Conservation (phyloP, 371 early-diverging fungal genomes). For the Mortierella polycephala region DNA sequence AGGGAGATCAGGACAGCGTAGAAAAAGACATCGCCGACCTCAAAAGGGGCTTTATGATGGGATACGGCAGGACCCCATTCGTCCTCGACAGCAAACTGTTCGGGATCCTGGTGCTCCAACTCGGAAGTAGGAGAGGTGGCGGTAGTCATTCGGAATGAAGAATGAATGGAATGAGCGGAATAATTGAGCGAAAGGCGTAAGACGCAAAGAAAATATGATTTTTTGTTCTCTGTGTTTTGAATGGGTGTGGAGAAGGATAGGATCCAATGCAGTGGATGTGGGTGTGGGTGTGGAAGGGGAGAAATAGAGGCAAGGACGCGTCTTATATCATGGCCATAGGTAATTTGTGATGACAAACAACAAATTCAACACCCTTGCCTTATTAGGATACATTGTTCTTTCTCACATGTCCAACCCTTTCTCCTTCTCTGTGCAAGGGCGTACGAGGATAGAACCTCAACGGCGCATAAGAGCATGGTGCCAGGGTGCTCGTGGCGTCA, state of each 20-base stretch:
- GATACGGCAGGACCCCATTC: conserved; percentile 44
- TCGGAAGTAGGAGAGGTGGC: conserved; percentile 10
- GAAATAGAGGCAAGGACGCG: too few relatives aligned
- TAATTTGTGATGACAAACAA: too few relatives aligned
- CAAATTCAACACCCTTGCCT: too few relatives aligned
- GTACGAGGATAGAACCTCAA: too few relatives aligned
- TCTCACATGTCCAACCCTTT: too few relatives aligned
- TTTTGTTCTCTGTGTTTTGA: not conserved
- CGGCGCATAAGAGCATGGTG: too few relatives aligned
- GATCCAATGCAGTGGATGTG: too few relatives aligned
- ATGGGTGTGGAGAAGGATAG: not conserved
- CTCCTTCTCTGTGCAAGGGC: too few relatives aligned
- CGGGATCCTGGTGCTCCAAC: conserved; percentile 30
- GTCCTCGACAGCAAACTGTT: conserved; percentile 34
- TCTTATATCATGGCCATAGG: too few relatives aligned
- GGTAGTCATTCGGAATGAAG: conserved; percentile 18
- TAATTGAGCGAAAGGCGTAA: not conserved
- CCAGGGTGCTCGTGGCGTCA: too few relatives aligned
- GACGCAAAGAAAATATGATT: not conserved
- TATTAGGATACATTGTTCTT: too few relatives aligned
- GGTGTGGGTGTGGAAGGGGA: too few relatives aligned
- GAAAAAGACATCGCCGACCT: conserved; percentile 49
- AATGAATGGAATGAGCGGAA: not conserved
- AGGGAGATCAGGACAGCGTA: conserved; percentile 34
- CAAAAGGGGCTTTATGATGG: conserved; percentile 40